Percentiles rank a stretch among this genome's conserved stretches.
These are phyloP conservation scores for Alternaria solani DNA, from an alignment of 2,329 filamentous ascomycete genomes.

Conservation along the genomic window DNA sequence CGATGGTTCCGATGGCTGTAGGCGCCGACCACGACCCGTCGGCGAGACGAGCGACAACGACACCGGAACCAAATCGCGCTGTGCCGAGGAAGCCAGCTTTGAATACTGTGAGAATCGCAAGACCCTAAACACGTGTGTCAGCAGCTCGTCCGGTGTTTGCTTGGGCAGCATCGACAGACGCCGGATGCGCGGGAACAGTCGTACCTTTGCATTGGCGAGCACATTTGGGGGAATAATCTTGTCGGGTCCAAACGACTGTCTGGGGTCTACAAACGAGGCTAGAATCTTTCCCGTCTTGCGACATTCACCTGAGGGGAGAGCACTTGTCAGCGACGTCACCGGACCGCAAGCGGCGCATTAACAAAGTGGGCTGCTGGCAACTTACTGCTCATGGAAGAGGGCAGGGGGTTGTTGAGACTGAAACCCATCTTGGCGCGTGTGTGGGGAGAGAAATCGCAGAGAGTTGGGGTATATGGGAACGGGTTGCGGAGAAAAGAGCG, in stretches of 20 bases:
- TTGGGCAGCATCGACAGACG: conserved; percentile 9
- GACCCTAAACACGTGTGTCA: conserved; percentile 61
- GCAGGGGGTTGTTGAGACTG: conserved; percentile 63
- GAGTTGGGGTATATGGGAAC: background rate
- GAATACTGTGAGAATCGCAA: conserved; percentile 85
- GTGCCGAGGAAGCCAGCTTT: conserved; percentile 88
- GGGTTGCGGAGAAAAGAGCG: conserved; percentile 6
- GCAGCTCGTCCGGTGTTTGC: background rate
- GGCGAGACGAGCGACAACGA: conserved; percentile 80
- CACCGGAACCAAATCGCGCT: conserved; percentile 80
- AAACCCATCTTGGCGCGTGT: conserved; percentile 50
- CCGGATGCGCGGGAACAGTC: conserved; percentile 8
- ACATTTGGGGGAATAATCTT: conserved; percentile 94
- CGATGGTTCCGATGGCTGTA: conserved; percentile 80
- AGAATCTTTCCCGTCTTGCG: conserved; percentile 97
- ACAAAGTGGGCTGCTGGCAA: conserved; percentile 21
- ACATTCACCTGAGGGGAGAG: conserved; percentile 77
- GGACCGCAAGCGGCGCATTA: conserved; percentile 9
- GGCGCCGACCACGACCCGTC: conserved; percentile 84
- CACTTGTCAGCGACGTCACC: conserved; percentile 48
- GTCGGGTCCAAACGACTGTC: conserved; percentile 92
- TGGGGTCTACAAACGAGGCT: conserved; percentile 90
- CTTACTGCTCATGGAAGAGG: conserved; percentile 62
- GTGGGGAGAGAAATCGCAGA: conserved; percentile 3
- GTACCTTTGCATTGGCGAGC: conserved; percentile 88